phyloP scores from a whole-genome alignment of 1,139 yeast species.

The Geotrichum cucujoidarum region DNA sequence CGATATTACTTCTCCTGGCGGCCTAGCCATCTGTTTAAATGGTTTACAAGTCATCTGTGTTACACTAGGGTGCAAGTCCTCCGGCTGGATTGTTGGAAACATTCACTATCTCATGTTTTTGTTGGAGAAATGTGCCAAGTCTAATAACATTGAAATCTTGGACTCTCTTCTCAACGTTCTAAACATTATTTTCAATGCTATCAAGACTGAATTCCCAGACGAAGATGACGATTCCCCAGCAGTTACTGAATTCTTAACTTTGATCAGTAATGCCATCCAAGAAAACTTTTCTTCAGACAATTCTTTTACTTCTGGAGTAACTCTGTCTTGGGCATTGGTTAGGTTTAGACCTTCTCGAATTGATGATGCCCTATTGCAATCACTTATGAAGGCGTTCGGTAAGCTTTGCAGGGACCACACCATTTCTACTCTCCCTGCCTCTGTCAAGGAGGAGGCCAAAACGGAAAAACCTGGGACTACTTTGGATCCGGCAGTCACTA shows the following conservation, averaged over 20 bases:
- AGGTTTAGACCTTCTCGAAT: slow-evolving; percentile 66
- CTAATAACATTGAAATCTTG: slow-evolving; percentile 77
- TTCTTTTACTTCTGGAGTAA: slow-evolving; percentile 88
- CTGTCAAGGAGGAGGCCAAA: slow-evolving; percentile 26
- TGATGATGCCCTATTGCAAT: slow-evolving; percentile 62
- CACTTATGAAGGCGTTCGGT: slow-evolving; percentile 79
- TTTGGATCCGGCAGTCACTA: slow-evolving; percentile 72
- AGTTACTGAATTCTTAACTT: slow-evolving; percentile 55
- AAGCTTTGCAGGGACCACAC: slow-evolving; percentile 87
- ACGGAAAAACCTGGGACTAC: slow-evolving; percentile 35
- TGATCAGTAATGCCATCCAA: slow-evolving; percentile 63
- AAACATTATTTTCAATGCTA: slow-evolving; percentile 49
- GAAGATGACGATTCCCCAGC: slow-evolving; percentile 53
- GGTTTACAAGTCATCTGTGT: slow-evolving; percentile 89
- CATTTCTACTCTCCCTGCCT: slow-evolving; percentile 23
- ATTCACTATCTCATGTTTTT: slow-evolving; percentile 63
- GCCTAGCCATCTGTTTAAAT: slow-evolving; percentile 73
- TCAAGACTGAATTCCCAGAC: slow-evolving; percentile 32
- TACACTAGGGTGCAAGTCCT: slow-evolving; percentile 68
- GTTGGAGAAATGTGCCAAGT: slow-evolving; percentile 74
- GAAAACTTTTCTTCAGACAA: slow-evolving; percentile 80
- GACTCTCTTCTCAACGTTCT: slow-evolving; percentile 75
- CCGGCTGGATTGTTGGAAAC: slow-evolving; percentile 73
- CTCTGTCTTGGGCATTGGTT: slow-evolving; percentile 77
- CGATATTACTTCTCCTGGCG: slow-evolving; percentile 57